Conservation (phyloP, 1,139 yeast genomes). For the Candida frijolesensis region DNA sequence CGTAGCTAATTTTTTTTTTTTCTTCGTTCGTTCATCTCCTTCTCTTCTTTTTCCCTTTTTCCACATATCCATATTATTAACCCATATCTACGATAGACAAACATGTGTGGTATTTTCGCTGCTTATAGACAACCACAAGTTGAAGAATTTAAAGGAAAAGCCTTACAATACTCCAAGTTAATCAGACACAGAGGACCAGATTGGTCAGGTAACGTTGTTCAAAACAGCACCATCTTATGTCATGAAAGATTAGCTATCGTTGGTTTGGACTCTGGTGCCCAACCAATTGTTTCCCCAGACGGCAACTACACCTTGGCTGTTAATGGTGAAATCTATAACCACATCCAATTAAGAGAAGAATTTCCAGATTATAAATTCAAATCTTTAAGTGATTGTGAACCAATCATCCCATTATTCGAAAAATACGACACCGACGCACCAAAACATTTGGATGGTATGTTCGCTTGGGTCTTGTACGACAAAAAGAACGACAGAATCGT, state of each 20-base stretch:
- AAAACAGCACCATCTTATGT: slow-evolving; percentile 77
- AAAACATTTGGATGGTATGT: slow-evolving; percentile 94
- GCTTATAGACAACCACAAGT: slow-evolving; percentile 82
- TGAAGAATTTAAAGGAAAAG: slow-evolving; percentile 79
- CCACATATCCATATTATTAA: not conserved
- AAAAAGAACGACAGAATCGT: slow-evolving; percentile 79
- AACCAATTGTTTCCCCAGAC: slow-evolving; percentile 86
- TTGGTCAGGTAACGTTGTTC: slow-evolving; percentile 89
- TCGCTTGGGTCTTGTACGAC: slow-evolving; percentile 92
- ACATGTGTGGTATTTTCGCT: slow-evolving; percentile 98
- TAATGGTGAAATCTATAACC: slow-evolving; percentile 98
- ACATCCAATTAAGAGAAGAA: slow-evolving; percentile 80
- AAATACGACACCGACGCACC: slow-evolving; percentile 91
- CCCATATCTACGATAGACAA: not conserved
- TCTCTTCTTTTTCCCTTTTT: not conserved
- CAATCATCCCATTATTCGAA: slow-evolving; percentile 87
- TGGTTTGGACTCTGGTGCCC: slow-evolving; percentile 96
- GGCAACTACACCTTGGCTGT: slow-evolving; percentile 77
- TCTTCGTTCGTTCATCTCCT: not conserved
- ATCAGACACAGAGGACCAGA: slow-evolving; percentile 99
- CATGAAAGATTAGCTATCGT: slow-evolving; percentile 97
- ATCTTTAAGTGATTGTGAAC: slow-evolving; percentile 95
- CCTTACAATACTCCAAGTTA: slow-evolving; percentile 85
- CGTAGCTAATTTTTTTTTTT: not conserved
- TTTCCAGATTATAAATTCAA: slow-evolving; percentile 73